phyloP scores from a whole-genome alignment of 2,329 filamentous ascomycete genomes.

The Fusarium continuum region DNA sequence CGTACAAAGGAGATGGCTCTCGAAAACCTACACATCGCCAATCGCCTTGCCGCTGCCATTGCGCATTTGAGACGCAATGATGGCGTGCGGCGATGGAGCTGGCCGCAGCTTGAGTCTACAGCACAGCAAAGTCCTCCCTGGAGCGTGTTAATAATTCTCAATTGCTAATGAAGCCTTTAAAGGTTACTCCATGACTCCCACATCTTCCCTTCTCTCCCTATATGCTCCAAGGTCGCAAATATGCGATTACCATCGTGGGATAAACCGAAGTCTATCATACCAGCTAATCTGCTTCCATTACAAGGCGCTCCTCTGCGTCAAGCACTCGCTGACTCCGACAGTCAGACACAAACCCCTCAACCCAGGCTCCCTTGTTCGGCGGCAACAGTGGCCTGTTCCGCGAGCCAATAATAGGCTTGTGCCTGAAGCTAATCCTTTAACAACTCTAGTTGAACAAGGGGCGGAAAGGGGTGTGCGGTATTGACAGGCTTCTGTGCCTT shows the following conservation, averaged over 20 bases:
- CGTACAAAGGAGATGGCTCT: neutral
- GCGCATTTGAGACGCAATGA: neutral
- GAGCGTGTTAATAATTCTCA: neutral
- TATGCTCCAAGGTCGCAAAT: neutral
- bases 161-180: too few species aligned
- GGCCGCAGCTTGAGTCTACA: neutral
- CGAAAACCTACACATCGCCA: neutral
- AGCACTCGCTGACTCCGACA: conserved; percentile 20
- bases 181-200: too few species aligned
- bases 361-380: conserved; percentile 13
- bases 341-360: conserved; percentile 15
- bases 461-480: conserved; percentile 25
- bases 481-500: conserved; percentile 11
- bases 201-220: neutral
- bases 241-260: neutral
- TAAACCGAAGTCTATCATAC: neutral
- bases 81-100: neutral
- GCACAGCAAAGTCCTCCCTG: neutral
- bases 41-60: neutral
- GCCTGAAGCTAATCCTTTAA: conserved; percentile 50
- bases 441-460: conserved; percentile 14
- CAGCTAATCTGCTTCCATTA: neutral
- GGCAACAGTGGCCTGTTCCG: conserved; percentile 42
- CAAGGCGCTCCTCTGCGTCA: conserved; percentile 20
- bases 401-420: conserved; percentile 53